These are phyloP conservation scores for Flaveria ramosissima DNA, from an alignment of 129 eudicot species.

Conservation along the genomic window DNA sequence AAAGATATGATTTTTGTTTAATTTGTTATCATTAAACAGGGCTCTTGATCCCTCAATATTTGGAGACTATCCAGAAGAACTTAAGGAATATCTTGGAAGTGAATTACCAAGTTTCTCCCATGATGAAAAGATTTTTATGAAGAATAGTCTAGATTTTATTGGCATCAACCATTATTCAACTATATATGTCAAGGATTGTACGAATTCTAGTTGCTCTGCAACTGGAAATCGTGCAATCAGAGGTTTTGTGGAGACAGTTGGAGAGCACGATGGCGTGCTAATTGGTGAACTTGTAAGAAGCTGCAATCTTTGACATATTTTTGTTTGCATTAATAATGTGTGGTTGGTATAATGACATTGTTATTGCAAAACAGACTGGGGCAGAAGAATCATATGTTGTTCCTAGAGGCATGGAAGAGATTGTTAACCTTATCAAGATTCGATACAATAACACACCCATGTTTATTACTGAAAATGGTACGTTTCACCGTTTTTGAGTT, in stretches of 20 bases:
- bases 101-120: slow-evolving; percentile 55
- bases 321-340: neutral
- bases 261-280: slow-evolving; percentile 54
- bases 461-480: slow-evolving; percentile 76
- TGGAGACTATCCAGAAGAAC: slow-evolving; percentile 74
- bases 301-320: neutral
- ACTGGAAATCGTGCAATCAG: slow-evolving; percentile 42
- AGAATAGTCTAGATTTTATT: slow-evolving; percentile 60
- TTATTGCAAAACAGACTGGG: slow-evolving; percentile 43
- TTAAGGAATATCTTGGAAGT: slow-evolving; percentile 48
- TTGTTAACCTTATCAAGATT: slow-evolving; percentile 46
- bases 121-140: slow-evolving; percentile 48
- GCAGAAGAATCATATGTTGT: slow-evolving; percentile 46
- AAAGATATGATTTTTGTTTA: neutral
- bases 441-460: slow-evolving; percentile 64
- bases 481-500: slow-evolving; percentile 16
- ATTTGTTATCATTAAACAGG: slow-evolving; percentile 43
- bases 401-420: slow-evolving; percentile 74
- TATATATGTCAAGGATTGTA: slow-evolving; percentile 59
- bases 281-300: slow-evolving; percentile 67
- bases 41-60: slow-evolving; percentile 59
- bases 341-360: neutral
- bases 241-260: slow-evolving; percentile 39
- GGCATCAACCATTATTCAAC: slow-evolving; percentile 74
- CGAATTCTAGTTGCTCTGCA: slow-evolving; percentile 40